Conservation (phyloP, 306 rosid genomes). For the Prunus mume region DNA sequence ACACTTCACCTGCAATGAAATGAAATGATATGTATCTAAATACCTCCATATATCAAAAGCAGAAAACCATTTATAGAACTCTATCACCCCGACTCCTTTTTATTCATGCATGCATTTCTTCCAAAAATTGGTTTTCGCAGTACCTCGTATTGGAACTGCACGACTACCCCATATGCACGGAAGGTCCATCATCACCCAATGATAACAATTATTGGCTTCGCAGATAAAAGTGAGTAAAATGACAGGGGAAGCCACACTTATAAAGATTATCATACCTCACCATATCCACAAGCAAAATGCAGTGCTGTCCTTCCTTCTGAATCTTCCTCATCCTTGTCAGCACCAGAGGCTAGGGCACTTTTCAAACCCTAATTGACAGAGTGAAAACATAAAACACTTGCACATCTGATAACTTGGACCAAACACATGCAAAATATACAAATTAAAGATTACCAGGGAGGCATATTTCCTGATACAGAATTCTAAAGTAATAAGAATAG, state of each 20-base stretch:
- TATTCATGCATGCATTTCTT: neutral
- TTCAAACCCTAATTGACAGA: constrained; percentile 70
- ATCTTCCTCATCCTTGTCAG: constrained; percentile 93
- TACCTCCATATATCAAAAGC: neutral
- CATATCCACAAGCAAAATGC: constrained; percentile 99
- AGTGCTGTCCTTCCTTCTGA: constrained; percentile 96
- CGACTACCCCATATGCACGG: neutral
- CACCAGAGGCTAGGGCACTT: constrained; percentile 80
- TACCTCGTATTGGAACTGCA: neutral
- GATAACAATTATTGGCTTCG: neutral
- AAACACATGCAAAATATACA: neutral
- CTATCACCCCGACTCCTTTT: neutral
- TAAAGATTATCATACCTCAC: constrained; percentile 64
- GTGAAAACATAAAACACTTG: constrained; percentile 22
- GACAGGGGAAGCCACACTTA: neutral
- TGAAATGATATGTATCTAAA: neutral
- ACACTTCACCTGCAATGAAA: constrained; percentile 75
- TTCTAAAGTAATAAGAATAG: neutral
- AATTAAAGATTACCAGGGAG: neutral
- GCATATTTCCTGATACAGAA: neutral
- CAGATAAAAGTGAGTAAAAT: neutral
- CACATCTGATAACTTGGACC: constrained; percentile 3
- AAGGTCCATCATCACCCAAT: neutral
- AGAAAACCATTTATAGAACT: neutral
- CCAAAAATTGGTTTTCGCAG: neutral